phyloP scores from a whole-genome alignment of 768 basidiomycete species.

The Suillus placidus region DNA sequence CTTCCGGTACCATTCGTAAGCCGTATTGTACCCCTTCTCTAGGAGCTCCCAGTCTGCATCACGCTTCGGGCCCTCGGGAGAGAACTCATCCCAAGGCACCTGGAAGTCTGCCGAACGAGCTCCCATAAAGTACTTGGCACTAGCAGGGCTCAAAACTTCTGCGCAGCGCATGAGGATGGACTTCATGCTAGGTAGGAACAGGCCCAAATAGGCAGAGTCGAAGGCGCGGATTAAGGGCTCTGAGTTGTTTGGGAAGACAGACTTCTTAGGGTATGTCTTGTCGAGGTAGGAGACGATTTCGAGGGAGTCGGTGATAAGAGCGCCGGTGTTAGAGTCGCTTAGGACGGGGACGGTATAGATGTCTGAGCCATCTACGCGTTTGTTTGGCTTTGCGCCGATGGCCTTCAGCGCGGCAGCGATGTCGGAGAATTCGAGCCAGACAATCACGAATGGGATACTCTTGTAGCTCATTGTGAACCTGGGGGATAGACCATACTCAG shows the following conservation, averaged over 20 bases:
- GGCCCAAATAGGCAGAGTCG: slow-evolving; percentile 4
- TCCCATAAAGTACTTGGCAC: slow-evolving; percentile 40
- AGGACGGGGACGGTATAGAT: slow-evolving; percentile 39
- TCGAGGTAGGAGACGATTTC: slow-evolving; percentile 41
- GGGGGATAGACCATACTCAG: neutral
- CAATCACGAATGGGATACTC: slow-evolving; percentile 44
- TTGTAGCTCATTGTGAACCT: slow-evolving; percentile 38
- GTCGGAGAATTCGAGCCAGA: slow-evolving; percentile 53
- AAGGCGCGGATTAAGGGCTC: slow-evolving; percentile 27
- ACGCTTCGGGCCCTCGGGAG: slow-evolving; percentile 38
- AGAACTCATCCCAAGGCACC: slow-evolving; percentile 42
- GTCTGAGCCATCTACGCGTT: slow-evolving; percentile 18
- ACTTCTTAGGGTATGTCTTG: slow-evolving; percentile 32
- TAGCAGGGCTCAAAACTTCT: slow-evolving; percentile 35
- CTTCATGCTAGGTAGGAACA: slow-evolving; percentile 13
- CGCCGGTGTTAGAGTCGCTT: slow-evolving; percentile 31
- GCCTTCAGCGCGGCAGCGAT: slow-evolving; percentile 39
- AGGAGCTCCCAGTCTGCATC: slow-evolving; percentile 29
- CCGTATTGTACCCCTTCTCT: slow-evolving; percentile 16
- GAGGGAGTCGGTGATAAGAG: slow-evolving; percentile 32
- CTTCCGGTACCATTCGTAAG: slow-evolving; percentile 30
- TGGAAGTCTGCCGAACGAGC: slow-evolving; percentile 39
- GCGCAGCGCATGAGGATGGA: slow-evolving; percentile 25
- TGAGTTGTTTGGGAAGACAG: slow-evolving; percentile 26
- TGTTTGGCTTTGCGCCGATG: slow-evolving; percentile 34